Conservation (phyloP, 108 stramenopile species). For the Cylindrotheca closterium region DNA sequence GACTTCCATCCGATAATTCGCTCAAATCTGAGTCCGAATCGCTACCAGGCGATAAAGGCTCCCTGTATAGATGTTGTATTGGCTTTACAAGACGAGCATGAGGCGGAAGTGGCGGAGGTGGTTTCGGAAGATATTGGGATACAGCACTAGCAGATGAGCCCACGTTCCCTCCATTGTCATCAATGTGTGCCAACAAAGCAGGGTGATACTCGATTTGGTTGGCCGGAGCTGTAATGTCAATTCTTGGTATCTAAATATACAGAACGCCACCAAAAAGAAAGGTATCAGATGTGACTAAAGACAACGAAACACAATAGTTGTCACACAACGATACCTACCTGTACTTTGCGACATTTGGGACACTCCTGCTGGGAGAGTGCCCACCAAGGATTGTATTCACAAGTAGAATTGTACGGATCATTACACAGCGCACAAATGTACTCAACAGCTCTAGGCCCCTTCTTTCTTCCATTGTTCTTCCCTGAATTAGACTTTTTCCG, state of each 20-base stretch:
- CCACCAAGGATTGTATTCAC: constrained; percentile 89
- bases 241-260: constrained; percentile 62
- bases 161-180: constrained; percentile 43
- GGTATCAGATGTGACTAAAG: no score
- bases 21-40: constrained; percentile 69
- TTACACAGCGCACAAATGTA: constrained; percentile 84
- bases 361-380: constrained; percentile 73
- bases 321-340: constrained; percentile 38
- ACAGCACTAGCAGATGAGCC: not conserved
- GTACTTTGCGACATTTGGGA: constrained; percentile 81
- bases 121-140: not conserved
- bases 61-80: not conserved
- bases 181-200: constrained; percentile 78
- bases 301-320: no score
- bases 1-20: constrained; percentile 35
- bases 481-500: constrained; percentile 20
- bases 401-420: constrained; percentile 66
- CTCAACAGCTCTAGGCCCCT: constrained; percentile 69
- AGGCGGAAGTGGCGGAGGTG: constrained; percentile 1
- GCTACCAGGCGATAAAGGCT: constrained; percentile 13
- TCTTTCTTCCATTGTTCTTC: constrained; percentile 36
- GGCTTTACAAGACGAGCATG: constrained; percentile 8
- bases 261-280: not conserved
- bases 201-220: constrained; percentile 91
- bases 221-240: constrained; percentile 81